Evolutionary conservation across 257 asterid genomes (phyloP).

Genomic region (Ilex aquifolium): DNA sequence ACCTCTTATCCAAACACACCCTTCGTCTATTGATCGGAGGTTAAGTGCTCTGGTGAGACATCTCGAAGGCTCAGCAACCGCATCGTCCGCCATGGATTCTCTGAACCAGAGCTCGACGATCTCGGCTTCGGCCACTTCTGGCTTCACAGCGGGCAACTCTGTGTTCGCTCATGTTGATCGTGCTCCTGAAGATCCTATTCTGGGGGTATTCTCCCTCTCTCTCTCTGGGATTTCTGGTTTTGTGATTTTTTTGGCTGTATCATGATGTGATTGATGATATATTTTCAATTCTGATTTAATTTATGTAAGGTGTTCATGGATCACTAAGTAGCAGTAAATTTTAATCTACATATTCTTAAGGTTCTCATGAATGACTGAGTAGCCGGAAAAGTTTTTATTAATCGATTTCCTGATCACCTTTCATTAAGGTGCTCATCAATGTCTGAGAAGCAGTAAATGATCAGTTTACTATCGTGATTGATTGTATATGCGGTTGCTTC

Average conservation of each 20-base stretch:
- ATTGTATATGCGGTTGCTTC: too few relatives aligned
- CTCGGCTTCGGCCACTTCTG: constrained; percentile 63
- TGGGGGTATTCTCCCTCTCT: constrained; percentile 51
- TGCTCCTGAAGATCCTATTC: constrained; percentile 96
- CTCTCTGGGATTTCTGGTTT: constrained; percentile 2
- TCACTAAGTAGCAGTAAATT: too few relatives aligned
- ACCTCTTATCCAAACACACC: too few relatives aligned
- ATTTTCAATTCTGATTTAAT: neutral
- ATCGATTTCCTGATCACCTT: too few relatives aligned
- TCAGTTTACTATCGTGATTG: too few relatives aligned
- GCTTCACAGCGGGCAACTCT: constrained; percentile 24
- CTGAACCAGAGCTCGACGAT: constrained; percentile 11
- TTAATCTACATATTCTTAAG: too few relatives aligned
- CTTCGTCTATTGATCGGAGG: constrained; percentile 68
- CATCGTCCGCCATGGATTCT: constrained; percentile 22
- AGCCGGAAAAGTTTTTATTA: too few relatives aligned
- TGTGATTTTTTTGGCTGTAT: neutral
- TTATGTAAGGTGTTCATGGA: too few relatives aligned
- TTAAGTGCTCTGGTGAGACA: constrained; percentile 51
- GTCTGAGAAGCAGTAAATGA: too few relatives aligned
- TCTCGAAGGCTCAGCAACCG: constrained; percentile 31
- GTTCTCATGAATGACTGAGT: too few relatives aligned
- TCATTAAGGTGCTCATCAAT: too few relatives aligned
- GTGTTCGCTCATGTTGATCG: constrained; percentile 68
- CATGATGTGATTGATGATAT: neutral